Base-by-base conservation (phyloP, 495 filamentous ascomycete species). In the Physcia stellaris region DNA sequence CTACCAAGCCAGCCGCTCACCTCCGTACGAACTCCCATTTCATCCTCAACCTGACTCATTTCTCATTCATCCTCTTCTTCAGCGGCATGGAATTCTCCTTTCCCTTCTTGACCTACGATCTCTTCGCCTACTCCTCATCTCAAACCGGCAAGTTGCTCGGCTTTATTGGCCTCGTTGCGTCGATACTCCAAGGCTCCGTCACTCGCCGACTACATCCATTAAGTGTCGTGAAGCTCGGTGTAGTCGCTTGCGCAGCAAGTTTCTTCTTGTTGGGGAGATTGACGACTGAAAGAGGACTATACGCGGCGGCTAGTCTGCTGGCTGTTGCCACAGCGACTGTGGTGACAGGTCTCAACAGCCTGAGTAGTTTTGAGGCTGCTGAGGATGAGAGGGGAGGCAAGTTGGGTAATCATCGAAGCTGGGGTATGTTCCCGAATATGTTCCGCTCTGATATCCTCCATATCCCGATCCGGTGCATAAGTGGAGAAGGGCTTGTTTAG, bases 11-110 rank as follows among this genome's bases (percentile, higher is more conserved):
- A 4, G 16, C 41, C n/a, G 24, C 23, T 16, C 46, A 43, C 36
- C 20, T 23, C 16, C 66, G 81, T 39, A 90, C 83, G 1, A 95
- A 95, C 57, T 81, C 77, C 10, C 83, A 84, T 30, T 59, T 73
- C 17, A 49, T 93, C n/a, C 73, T 99, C 26, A 94, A 94, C 54
- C 53, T 78, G 5, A 75, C 86, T 0, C 90, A 99, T 55, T 74
- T 99, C 52, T 55, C 77, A 31, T 99, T 99, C 61, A 73, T 99
- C 39, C 75, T 99, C 7, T 93, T 93, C 48, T 99, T 99, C 59
- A 90, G 83, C 17, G 90, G 90, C 36, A 80, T 99, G 77, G 90
- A 99, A 50, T 96, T 94, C 55, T 83, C 77, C 1, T 76, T 99
- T 0, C 86, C 90, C 0, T 99, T 99, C 61, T 83, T 96, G 71